A percentile compares a stretch with the other conserved stretches of the same genome.
phyloP scores from a whole-genome alignment of 1,139 yeast species.

The Sugiyamaella xylanicola region DNA sequence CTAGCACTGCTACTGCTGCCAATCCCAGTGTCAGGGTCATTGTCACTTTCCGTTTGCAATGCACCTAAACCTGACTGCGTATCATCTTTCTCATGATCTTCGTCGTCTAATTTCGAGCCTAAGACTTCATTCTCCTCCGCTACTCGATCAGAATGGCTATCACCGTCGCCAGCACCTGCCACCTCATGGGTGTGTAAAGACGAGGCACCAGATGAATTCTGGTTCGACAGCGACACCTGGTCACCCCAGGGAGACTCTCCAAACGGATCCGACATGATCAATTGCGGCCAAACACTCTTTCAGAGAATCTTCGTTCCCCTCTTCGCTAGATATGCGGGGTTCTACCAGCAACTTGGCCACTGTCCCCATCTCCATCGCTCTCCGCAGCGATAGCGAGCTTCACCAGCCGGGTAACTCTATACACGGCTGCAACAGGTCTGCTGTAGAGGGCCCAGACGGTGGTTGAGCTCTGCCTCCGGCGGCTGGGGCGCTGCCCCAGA shows the following conservation, averaged over 20 bases:
- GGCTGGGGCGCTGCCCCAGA: background rate
- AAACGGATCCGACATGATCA: conserved; percentile 21
- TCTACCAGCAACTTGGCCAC: background rate
- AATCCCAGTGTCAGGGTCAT: conserved; percentile 1
- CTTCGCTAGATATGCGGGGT: conserved; percentile 3
- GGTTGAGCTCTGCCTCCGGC: background rate
- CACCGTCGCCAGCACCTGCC: conserved; percentile 8
- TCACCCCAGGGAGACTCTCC: conserved; percentile 36
- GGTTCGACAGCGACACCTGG: conserved; percentile 33
- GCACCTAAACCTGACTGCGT: background rate
- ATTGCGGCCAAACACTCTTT: background rate
- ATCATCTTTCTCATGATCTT: background rate
- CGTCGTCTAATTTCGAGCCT: background rate
- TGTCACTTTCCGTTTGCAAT: too few relatives aligned
- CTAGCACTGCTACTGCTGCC: conserved; percentile 1
- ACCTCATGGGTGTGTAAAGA: conserved; percentile 19
- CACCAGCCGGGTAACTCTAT: background rate
- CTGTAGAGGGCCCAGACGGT: background rate
- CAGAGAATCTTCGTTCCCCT: background rate
- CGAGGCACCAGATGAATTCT: conserved; percentile 31
- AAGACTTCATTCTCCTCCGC: background rate
- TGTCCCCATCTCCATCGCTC: background rate
- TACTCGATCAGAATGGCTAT: background rate
- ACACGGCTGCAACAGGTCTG: too few relatives aligned
- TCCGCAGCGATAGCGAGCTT: background rate